Percentiles rank a stretch among this genome's conserved stretches.
Evolutionary conservation across 306 rosid species (phyloP).

Genomic region (Chamaecrista fasciculata): DNA sequence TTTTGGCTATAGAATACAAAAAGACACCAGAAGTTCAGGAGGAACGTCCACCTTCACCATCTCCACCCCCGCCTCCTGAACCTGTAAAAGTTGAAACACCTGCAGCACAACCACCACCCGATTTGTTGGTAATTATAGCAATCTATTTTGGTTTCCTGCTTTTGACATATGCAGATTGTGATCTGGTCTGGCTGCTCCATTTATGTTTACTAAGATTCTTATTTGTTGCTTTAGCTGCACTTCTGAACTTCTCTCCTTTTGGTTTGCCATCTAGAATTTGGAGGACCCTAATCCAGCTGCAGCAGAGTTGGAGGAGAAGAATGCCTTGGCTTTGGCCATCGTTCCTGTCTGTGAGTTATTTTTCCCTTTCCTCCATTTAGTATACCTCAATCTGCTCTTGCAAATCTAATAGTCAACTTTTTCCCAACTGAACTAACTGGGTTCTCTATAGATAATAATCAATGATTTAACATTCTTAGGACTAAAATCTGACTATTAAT

Average conservation of each 20-base stretch:
- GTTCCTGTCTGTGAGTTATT: slow-evolving; percentile 69
- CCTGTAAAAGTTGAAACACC: slow-evolving; percentile 81
- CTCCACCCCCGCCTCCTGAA: slow-evolving; percentile 63
- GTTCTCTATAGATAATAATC: slow-evolving; percentile 28
- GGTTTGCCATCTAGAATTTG: slow-evolving; percentile 56
- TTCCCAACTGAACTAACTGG: slow-evolving; percentile 16
- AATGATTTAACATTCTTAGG: slow-evolving; percentile 11
- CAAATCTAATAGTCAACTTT: background rate
- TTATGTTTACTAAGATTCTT: background rate
- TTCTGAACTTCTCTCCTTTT: background rate
- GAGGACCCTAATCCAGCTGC: slow-evolving; percentile 79
- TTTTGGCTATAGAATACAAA: slow-evolving; percentile 82
- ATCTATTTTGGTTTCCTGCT: background rate
- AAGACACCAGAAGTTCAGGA: slow-evolving; percentile 58
- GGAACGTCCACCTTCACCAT: slow-evolving; percentile 46
- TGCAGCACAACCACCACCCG: slow-evolving; percentile 77
- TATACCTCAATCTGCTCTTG: slow-evolving; percentile 2
- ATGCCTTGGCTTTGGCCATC: slow-evolving; percentile 90
- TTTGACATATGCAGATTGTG: slow-evolving; percentile 16
- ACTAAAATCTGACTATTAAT: background rate
- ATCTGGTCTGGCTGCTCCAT: slow-evolving; percentile 4
- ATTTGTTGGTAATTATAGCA: slow-evolving; percentile 68
- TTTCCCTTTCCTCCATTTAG: slow-evolving; percentile 28
- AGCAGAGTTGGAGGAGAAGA: slow-evolving; percentile 84
- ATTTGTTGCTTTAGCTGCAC: slow-evolving; percentile 9